Evolutionary conservation across 225 moss, liverwort and hornwort genomes (phyloP).

Genomic region (Anthoceros angustus): DNA sequence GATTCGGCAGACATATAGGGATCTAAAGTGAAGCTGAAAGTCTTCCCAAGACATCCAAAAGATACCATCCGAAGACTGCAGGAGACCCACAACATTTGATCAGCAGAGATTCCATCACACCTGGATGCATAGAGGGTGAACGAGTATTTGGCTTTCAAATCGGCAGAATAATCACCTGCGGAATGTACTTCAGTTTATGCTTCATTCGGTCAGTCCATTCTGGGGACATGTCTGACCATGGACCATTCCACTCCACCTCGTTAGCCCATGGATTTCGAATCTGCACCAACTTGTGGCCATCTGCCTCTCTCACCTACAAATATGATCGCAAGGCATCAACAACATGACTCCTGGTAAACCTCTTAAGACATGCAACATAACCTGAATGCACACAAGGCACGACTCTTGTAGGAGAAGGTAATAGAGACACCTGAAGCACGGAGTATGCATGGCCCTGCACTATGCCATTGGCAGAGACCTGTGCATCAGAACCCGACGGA

Average conservation of each 20-base stretch:
- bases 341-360: not conserved
- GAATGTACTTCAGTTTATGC: conserved; percentile 90
- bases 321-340: not conserved
- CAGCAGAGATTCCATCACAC: not conserved
- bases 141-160: not conserved
- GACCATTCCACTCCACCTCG: conserved; percentile 99
- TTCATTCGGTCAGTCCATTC: conserved; percentile 99
- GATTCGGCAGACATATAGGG: conserved; percentile 92
- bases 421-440: conserved; percentile 49
- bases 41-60: conserved; percentile 99
- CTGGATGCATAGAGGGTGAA: not conserved
- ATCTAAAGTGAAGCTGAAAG: conserved; percentile 96
- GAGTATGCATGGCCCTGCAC: conserved; percentile 98
- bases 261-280: conserved; percentile 99
- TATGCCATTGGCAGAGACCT: conserved; percentile 94
- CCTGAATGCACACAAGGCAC: not conserved
- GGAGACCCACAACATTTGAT: not conserved
- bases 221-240: conserved; percentile 92
- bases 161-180: conserved; percentile 44
- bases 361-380: not conserved
- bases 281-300: conserved; percentile 89
- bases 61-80: conserved; percentile 84
- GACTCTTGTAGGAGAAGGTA: not conserved
- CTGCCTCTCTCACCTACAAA: conserved; percentile 79
- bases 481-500: conserved; percentile 95